phyloP scores from a whole-genome alignment of 306 rosid genomes.

The Casuarina glauca region DNA sequence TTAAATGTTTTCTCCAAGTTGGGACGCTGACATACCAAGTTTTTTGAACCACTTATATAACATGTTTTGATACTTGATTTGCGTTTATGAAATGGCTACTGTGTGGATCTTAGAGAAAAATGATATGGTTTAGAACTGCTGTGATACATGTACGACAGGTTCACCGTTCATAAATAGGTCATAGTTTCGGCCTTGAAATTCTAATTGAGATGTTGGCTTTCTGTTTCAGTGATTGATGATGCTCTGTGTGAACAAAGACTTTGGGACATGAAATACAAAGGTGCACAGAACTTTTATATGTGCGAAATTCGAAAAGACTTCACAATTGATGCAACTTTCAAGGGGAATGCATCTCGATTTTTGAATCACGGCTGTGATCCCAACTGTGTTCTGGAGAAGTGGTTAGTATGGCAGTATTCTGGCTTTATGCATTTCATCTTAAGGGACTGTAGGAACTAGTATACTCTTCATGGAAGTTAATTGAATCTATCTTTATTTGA shows the following conservation, averaged over 20 bases:
- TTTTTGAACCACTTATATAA: background rate
- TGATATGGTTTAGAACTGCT: background rate
- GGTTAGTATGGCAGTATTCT: constrained; percentile 57
- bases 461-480: constrained; percentile 8
- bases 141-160: background rate
- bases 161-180: background rate
- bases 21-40: background rate
- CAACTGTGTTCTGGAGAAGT: constrained; percentile 84
- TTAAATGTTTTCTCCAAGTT: background rate
- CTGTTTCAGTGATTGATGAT: constrained; percentile 79
- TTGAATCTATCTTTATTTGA: background rate
- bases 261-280: constrained; percentile 87
- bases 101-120: background rate
- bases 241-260: constrained; percentile 82
- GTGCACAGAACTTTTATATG: constrained; percentile 80
- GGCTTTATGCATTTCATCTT: constrained; percentile 4
- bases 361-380: constrained; percentile 93
- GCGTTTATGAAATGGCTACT: background rate
- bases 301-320: constrained; percentile 93
- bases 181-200: background rate
- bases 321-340: constrained; percentile 93
- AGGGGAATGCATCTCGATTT: constrained; percentile 84
- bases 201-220: constrained; percentile 5
- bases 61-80: background rate
- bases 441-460: background rate